These are phyloP conservation scores for Rhododendron henanense DNA, from an alignment of 148 eudicot species.

Conservation along the genomic window DNA sequence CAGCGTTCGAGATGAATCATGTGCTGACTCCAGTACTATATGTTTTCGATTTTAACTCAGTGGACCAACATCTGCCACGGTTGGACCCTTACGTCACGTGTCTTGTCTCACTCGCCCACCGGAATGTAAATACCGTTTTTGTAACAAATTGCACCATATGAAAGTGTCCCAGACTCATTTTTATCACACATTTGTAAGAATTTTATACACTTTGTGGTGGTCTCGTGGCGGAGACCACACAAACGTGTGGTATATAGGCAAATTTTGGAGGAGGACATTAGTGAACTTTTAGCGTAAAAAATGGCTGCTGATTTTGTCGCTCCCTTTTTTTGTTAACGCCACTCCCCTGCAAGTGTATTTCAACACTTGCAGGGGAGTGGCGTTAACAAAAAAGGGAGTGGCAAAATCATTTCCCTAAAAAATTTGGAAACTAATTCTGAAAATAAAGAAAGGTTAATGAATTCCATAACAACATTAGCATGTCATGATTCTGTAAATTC, in stretches of 20 bases:
- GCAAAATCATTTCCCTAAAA: too few species aligned
- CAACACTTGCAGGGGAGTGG: too few species aligned
- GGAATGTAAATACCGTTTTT: not conserved
- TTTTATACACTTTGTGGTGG: too few species aligned
- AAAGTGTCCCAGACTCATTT: too few species aligned
- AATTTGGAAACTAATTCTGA: not conserved
- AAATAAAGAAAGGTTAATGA: not conserved
- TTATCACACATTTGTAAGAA: too few species aligned
- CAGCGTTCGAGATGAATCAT: conserved; percentile 21
- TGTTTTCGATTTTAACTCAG: not conserved
- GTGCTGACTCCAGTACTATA: not conserved
- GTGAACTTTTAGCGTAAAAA: not conserved
- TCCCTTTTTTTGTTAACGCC: too few species aligned
- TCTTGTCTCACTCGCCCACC: not conserved
- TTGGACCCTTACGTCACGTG: not conserved
- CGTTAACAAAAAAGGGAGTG: too few species aligned
- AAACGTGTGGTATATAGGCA: too few species aligned
- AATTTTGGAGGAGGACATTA: not conserved
- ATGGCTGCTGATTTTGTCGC: too few species aligned
- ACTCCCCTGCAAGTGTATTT: too few species aligned
- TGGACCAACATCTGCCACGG: not conserved
- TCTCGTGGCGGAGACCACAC: too few species aligned
- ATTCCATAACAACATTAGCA: not conserved
- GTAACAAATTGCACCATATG: not conserved
- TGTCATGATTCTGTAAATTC: not conserved